Evolutionary conservation across 2,329 filamentous ascomycete species (phyloP).

Genomic region (Tolypocladium inflatum): DNA sequence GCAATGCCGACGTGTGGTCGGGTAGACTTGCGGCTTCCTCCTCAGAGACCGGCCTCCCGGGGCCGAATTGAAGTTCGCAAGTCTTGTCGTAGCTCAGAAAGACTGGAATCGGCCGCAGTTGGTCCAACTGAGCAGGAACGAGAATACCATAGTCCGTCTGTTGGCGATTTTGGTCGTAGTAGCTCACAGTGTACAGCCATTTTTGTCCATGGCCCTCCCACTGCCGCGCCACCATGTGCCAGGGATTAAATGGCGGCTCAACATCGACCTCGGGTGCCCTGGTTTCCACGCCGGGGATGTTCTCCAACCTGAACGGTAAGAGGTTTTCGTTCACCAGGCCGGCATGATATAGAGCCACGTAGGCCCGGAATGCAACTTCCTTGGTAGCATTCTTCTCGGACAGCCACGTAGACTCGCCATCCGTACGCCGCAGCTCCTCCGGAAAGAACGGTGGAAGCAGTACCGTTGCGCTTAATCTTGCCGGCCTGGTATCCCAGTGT

Average conservation of each 20-base stretch:
- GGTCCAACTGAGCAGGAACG: slow-evolving; percentile 32
- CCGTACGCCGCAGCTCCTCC: slow-evolving; percentile 16
- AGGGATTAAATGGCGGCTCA: slow-evolving; percentile 33
- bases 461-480: slow-evolving; percentile 47
- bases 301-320: slow-evolving; percentile 48
- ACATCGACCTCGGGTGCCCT: slow-evolving; percentile 25
- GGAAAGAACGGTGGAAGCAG: slow-evolving; percentile 63
- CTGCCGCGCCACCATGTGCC: slow-evolving; percentile 29
- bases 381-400: slow-evolving; percentile 65
- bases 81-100: slow-evolving; percentile 25
- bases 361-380: slow-evolving; percentile 79
- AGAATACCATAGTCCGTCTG: slow-evolving; percentile 28
- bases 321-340: slow-evolving; percentile 71
- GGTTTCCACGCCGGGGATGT: slow-evolving; percentile 27
- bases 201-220: slow-evolving; percentile 24
- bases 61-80: slow-evolving; percentile 21
- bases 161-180: slow-evolving; percentile 22
- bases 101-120: slow-evolving; percentile 25
- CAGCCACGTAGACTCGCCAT: slow-evolving; percentile 41
- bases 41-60: slow-evolving; percentile 8
- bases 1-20: slow-evolving; percentile 36
- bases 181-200: slow-evolving; percentile 19
- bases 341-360: slow-evolving; percentile 56
- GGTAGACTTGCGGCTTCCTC: slow-evolving; percentile 6
- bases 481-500: slow-evolving; percentile 15